Conservation (phyloP, 176 grass and related monocot genomes). For the Juncus inflexus region DNA sequence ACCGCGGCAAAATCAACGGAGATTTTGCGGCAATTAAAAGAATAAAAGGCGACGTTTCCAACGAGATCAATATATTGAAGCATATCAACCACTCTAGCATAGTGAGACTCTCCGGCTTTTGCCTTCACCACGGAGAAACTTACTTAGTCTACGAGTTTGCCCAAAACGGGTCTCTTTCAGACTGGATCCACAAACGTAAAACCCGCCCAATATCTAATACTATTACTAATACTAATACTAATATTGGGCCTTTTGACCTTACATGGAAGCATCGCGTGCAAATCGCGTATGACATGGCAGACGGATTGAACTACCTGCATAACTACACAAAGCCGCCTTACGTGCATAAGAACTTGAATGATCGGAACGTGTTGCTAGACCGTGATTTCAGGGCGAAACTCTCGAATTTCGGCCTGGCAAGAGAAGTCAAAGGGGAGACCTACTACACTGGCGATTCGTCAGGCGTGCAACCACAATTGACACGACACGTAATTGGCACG, state of each 20-base stretch:
- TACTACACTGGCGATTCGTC: slow-evolving; percentile 6
- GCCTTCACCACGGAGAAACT: slow-evolving; percentile 60
- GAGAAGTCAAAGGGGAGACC: slow-evolving; percentile 26
- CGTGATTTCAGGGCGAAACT: slow-evolving; percentile 59
- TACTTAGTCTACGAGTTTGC: slow-evolving; percentile 71
- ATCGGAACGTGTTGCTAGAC: slow-evolving; percentile 66
- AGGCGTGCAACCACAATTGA: slow-evolving; percentile 41
- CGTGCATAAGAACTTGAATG: slow-evolving; percentile 81
- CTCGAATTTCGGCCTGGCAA: slow-evolving; percentile 59
- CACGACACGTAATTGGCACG: slow-evolving; percentile 69
- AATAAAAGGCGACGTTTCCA: slow-evolving; percentile 58
- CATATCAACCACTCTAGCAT: slow-evolving; percentile 70
- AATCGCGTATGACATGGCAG: slow-evolving; percentile 53
- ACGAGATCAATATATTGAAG: slow-evolving; percentile 63
- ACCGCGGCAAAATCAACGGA: slow-evolving; percentile 63
- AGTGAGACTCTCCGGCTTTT: slow-evolving; percentile 63
- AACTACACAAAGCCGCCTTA: slow-evolving; percentile 62
- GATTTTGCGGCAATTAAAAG: slow-evolving; percentile 65
- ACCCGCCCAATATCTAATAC: not conserved
- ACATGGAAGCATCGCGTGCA: slow-evolving; percentile 59
- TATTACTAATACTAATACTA: no score
- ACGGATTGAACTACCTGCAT: slow-evolving; percentile 79
- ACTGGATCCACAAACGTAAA: slow-evolving; percentile 48
- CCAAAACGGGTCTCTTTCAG: slow-evolving; percentile 59
- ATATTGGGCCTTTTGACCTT: not conserved